phyloP scores from a whole-genome alignment of 2,329 filamentous ascomycete species.

The Fusarium dimerum region DNA sequence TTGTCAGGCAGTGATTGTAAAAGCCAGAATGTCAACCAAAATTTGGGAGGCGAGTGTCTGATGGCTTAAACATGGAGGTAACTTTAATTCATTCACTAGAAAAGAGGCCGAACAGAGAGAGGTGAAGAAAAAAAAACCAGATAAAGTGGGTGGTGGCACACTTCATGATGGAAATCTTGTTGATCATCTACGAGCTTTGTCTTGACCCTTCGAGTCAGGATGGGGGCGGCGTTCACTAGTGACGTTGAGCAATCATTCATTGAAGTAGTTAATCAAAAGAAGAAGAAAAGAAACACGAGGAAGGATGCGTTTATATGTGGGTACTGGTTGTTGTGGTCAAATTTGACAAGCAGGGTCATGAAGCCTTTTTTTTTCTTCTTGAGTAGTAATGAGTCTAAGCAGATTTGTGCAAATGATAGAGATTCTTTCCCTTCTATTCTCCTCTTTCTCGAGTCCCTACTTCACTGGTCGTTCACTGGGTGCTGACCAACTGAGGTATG shows the following conservation, averaged over 20 bases:
- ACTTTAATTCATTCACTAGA: too few species aligned
- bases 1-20: background rate
- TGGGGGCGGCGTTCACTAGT: too few species aligned
- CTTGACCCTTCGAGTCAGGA: background rate
- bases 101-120: too few species aligned
- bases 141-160: background rate
- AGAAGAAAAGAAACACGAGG: background rate
- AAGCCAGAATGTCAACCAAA: background rate
- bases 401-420: background rate
- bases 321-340: too few species aligned
- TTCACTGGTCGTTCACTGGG: too few species aligned
- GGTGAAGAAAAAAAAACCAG: background rate
- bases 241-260: background rate
- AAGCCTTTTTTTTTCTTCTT: too few species aligned
- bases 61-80: too few species aligned
- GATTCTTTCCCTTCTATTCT: background rate
- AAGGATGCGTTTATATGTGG: too few species aligned
- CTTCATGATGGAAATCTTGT: background rate
- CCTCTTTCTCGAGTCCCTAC: background rate
- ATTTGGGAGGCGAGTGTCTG: background rate
- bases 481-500: too few species aligned
- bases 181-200: background rate
- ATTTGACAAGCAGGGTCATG: too few species aligned
- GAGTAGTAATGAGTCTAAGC: too few species aligned
- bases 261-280: background rate